Base-by-base conservation (phyloP, 129 eudicot genomes). In the Flaveria ramosissima region DNA sequence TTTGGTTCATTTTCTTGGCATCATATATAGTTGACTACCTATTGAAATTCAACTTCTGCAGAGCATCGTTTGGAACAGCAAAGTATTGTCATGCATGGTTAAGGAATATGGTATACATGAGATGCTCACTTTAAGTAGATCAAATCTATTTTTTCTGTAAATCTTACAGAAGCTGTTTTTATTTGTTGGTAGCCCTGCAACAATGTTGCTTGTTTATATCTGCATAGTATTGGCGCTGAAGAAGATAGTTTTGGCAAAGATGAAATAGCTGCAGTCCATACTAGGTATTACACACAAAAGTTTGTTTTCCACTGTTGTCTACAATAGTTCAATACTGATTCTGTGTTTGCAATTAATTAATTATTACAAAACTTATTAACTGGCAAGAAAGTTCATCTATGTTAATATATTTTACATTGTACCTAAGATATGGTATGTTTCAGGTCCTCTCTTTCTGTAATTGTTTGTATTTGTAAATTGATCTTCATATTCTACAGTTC, bases 31-130 rank as follows among this genome's bases (percentile, higher is more conserved):
- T 76, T 80, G 41, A 27, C 50, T 39, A 36, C 66, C 67, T 47
- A 36, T 56, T 81, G 10, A 21, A 74, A 68, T n/a, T 19, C 13
- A 43, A 19, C 55, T 68, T 80, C 36, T 53, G 66, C 89, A 92
- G 97, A 77, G 97, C 97, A 80, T 92, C 97, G 50, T 92, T 92
- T 78, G 97, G 97, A 76, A 89, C 97, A 67, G 97, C 97, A 42
- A 92, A 92, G 74, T 92, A 92, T 73, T 92, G 97, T 76, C 97
- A 92, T 89, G 87, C 97, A 55, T 92, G 97, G 97, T 80, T 92
- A 85, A 89, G 85, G 73, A 89, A 85, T 71, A 80, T 75, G 92
- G 97, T 92, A 89, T 32, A 63, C 69, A 63, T 20, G 56, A 59
- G 42, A 56, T 72, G 55, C 36, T 59, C 17, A 41, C 53, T 71